Conservation (phyloP, 2,329 filamentous ascomycete genomes). For the Scedosporium minutisporum region DNA sequence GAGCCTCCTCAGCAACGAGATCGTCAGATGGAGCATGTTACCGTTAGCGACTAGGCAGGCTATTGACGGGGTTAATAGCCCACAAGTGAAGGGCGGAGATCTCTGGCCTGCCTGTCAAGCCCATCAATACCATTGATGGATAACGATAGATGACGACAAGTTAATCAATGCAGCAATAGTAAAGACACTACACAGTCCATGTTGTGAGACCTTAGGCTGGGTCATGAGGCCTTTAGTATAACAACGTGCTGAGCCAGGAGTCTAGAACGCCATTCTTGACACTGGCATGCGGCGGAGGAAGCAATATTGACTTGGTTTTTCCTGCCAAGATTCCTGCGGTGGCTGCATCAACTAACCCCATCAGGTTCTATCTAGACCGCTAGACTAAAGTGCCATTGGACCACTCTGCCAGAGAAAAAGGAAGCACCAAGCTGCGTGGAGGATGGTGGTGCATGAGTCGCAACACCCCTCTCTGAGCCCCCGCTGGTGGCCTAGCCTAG, state of each 20-base stretch:
- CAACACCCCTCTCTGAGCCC: neutral
- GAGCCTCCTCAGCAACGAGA: neutral
- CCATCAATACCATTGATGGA: neutral
- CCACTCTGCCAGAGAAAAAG: neutral
- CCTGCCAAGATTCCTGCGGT: neutral
- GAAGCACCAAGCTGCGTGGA: neutral
- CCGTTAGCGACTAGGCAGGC: too few species aligned
- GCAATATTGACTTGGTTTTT: neutral
- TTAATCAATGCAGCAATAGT: neutral
- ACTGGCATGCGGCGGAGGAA: neutral
- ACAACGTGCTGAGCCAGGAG: neutral
- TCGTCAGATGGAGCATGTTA: too few species aligned
- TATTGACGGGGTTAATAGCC: neutral
- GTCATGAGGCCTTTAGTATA: neutral
- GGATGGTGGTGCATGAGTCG: neutral
- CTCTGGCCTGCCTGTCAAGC: neutral
- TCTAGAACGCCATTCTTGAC: neutral
- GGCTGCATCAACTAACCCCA: neutral
- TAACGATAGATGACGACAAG: neutral
- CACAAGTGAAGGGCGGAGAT: neutral
- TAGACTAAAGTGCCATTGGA: neutral
- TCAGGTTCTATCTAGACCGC: neutral
- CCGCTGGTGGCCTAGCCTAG: neutral
- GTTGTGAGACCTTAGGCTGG: neutral
- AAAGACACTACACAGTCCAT: neutral